Base-by-base conservation (phyloP, 192 early-diverging fungal species). In the Entophlyctis helioformis region DNA sequence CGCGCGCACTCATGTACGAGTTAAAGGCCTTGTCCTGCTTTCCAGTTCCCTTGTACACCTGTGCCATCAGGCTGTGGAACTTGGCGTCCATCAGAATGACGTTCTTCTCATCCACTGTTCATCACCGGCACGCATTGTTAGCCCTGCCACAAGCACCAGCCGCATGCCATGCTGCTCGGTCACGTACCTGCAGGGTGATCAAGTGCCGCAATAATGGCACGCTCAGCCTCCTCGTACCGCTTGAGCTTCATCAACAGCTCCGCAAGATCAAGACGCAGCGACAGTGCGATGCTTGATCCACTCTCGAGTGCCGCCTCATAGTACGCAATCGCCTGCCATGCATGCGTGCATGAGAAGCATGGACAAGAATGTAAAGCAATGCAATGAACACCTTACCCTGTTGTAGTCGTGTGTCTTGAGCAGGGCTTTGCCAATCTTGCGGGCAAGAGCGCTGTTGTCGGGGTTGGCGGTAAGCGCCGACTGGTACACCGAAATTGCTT, bases 401-500 rank as follows among this genome's bases (percentile, higher is more conserved):
- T 48, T 28, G 50, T 68, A 76, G 41, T 72, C 53, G 41, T 76
- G 73, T 21, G 62, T 71, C 44, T 56, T 67, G 15, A 67, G 45
- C 16, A 61, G 50, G 18, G 69, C 66, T 35, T 60, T 62, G 11
- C 69, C 73, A 16, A 72, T 58, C 43, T 72, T 76, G 36, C 54
- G 55, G 10, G 56, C 51, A 13, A 76, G 39, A 38, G 55, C 36
- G 9, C 38, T 49, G 21, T 29, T 44, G 36, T 63, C 59, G 9
- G 58, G 63, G 40, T 56, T 67, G 6, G 48, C 31, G 24, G 72
- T 63, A 12, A 71, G 40, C 10, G 69, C 72, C 15, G 49, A 51
- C 43, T 76, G 60, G 39, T 76, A 76, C 12, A 72, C 56, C n/a
- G 53, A 56, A 22, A 76, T 67, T 5, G 73, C 73, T 40, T 71